These are phyloP conservation scores for Hypoxylon perforatum DNA, from an alignment of 495 filamentous ascomycete species.

Conservation along the genomic window DNA sequence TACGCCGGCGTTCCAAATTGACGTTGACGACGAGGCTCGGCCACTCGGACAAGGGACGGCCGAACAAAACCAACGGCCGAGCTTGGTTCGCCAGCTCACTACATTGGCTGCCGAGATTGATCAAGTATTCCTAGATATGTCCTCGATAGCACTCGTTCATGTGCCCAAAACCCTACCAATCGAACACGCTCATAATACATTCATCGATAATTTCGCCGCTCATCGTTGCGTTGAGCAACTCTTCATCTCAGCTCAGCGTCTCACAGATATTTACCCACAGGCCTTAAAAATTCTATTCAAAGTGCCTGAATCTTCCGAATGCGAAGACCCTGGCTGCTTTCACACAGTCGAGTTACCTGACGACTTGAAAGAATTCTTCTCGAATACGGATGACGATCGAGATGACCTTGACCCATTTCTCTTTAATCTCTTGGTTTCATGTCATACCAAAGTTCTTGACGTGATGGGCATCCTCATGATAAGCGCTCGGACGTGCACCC, in stretches of 20 bases:
- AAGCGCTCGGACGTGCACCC: constrained; percentile 41
- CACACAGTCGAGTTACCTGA: constrained; percentile 26
- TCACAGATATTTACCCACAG: constrained; percentile 48
- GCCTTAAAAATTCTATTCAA: constrained; percentile 34
- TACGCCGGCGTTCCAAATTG: constrained; percentile 5
- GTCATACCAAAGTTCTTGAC: constrained; percentile 49
- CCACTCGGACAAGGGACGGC: constrained; percentile 21
- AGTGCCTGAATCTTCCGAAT: constrained; percentile 15
- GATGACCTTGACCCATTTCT: constrained; percentile 44
- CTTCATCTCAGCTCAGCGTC: constrained; percentile 44
- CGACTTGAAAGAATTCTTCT: constrained; percentile 23
- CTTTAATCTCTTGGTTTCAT: constrained; percentile 46
- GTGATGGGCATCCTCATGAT: constrained; percentile 33
- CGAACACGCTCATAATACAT: constrained; percentile 22
- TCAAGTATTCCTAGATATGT: constrained; percentile 16
- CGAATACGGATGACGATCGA: constrained; percentile 7
- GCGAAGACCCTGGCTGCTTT: constrained; percentile 30
- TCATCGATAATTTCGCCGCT: constrained; percentile 12
- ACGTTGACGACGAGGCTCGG: neutral
- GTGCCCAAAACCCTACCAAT: constrained; percentile 19
- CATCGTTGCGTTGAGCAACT: constrained; percentile 35
- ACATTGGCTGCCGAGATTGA: constrained; percentile 39
- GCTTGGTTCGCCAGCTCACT: constrained; percentile 31
- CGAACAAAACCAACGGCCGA: constrained; percentile 29
- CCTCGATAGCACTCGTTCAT: constrained; percentile 25